Evolutionary conservation across 23 red algal species (phyloP).

Genomic region (Gracilaria domingensis): DNA sequence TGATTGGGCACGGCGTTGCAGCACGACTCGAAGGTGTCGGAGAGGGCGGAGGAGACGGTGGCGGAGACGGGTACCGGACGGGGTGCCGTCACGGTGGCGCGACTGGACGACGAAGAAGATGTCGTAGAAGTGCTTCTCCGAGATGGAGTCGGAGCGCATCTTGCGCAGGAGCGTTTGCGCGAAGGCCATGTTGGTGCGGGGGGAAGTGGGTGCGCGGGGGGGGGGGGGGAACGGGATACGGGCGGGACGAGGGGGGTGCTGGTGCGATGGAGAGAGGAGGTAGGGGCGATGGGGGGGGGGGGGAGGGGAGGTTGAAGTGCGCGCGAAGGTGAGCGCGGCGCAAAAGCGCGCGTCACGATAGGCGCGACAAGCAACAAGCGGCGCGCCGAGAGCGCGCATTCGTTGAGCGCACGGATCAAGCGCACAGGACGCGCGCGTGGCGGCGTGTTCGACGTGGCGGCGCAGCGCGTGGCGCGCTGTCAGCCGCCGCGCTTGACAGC

Average conservation of each 20-base stretch:
- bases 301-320: background rate
- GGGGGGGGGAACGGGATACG: background rate
- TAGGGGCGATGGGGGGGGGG: background rate
- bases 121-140: constrained; percentile 59
- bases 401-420: no score
- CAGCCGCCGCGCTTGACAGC: no score
- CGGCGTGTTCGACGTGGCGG: no score
- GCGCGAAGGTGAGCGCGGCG: background rate
- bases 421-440: no score
- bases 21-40: constrained; percentile 37
- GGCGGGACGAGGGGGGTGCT: background rate
- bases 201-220: background rate
- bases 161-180: constrained; percentile 54
- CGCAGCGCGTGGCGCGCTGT: no score
- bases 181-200: constrained; percentile 48
- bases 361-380: no score
- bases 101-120: constrained; percentile 42
- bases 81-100: constrained; percentile 42
- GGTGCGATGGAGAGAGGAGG: background rate
- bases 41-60: constrained; percentile 62
- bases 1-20: constrained; percentile 32
- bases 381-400: no score
- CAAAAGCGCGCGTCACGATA: background rate
- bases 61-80: constrained; percentile 52
- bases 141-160: constrained; percentile 57